A percentile compares a stretch with the other conserved stretches of the same genome.
phyloP scores from a whole-genome alignment of 169 alveolate species.

The Plasmodium fragile region DNA sequence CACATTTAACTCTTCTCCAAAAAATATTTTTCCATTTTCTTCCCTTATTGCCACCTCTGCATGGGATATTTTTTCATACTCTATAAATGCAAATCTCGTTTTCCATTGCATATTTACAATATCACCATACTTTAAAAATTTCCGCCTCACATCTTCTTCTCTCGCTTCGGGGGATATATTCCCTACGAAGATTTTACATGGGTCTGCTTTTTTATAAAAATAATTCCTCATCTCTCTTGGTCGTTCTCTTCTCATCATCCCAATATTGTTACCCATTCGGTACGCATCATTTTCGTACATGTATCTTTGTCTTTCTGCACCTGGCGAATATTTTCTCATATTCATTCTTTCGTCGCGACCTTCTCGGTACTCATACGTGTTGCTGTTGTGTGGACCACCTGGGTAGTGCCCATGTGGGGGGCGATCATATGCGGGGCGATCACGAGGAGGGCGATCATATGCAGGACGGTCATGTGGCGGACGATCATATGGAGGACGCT shows the following conservation, averaged over 20 bases:
- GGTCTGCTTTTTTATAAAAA: constrained; percentile 49
- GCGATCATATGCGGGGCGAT: neutral
- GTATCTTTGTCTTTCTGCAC: neutral
- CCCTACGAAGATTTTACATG: constrained; percentile 88
- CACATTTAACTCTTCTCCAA: constrained; percentile 85
- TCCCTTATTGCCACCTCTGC: constrained; percentile 83
- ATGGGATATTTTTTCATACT: constrained; percentile 79
- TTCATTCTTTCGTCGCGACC: constrained; percentile 43
- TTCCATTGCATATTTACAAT: constrained; percentile 85
- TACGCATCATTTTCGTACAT: constrained; percentile 19
- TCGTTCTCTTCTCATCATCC: constrained; percentile 58
- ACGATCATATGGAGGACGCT: neutral
- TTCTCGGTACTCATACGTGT: constrained; percentile 3
- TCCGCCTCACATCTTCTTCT: constrained; percentile 87
- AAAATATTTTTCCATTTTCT: constrained; percentile 78
- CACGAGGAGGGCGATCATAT: neutral
- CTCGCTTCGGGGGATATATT: constrained; percentile 87
- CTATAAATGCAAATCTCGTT: constrained; percentile 89
- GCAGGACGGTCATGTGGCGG: neutral
- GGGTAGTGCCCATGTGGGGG: neutral
- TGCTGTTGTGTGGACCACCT: neutral
- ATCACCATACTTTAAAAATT: constrained; percentile 86
- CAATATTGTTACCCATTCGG: constrained; percentile 7
- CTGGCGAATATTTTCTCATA: constrained; percentile 24
- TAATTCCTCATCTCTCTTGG: constrained; percentile 24